Conservation (phyloP, 257 asterid species). For the Sherardia arvensis region DNA sequence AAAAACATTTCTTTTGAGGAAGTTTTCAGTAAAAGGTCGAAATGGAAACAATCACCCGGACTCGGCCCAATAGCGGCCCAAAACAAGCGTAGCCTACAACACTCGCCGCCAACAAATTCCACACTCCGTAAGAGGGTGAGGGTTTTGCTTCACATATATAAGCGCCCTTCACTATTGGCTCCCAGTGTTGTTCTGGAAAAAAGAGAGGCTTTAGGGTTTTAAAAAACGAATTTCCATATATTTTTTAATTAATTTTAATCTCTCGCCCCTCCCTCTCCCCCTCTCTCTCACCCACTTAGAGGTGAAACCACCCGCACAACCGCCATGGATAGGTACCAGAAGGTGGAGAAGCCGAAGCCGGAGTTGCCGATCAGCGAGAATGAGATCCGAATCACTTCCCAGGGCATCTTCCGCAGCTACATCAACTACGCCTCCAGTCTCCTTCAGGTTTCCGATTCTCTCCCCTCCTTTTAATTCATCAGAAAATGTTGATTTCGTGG, state of each 20-base stretch:
- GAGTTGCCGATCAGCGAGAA: slow-evolving; percentile 73
- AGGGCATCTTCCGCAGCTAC: slow-evolving; percentile 75
- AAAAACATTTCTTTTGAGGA: too few relatives aligned
- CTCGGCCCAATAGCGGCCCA: neutral
- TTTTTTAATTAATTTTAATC: neutral
- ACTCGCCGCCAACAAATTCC: neutral
- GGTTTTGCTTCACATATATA: neutral
- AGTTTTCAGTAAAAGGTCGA: too few relatives aligned
- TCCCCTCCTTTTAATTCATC: neutral
- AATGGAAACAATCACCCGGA: too few relatives aligned
- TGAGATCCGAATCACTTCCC: slow-evolving; percentile 95
- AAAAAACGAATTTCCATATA: neutral
- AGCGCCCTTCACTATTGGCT: neutral
- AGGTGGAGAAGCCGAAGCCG: slow-evolving; percentile 77
- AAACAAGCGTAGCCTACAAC: neutral
- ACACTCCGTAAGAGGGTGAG: neutral
- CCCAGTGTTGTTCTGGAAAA: neutral
- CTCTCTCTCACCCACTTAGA: neutral
- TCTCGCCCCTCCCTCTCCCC: neutral
- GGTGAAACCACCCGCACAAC: neutral
- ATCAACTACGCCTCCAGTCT: slow-evolving; percentile 75
- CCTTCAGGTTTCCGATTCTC: slow-evolving; percentile 49
- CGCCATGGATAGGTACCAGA: slow-evolving; percentile 77
- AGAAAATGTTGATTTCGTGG: neutral
- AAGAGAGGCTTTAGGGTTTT: slow-evolving; percentile 24